Conservation (phyloP, 2,329 filamentous ascomycete genomes). For the Passalora sequoiae region DNA sequence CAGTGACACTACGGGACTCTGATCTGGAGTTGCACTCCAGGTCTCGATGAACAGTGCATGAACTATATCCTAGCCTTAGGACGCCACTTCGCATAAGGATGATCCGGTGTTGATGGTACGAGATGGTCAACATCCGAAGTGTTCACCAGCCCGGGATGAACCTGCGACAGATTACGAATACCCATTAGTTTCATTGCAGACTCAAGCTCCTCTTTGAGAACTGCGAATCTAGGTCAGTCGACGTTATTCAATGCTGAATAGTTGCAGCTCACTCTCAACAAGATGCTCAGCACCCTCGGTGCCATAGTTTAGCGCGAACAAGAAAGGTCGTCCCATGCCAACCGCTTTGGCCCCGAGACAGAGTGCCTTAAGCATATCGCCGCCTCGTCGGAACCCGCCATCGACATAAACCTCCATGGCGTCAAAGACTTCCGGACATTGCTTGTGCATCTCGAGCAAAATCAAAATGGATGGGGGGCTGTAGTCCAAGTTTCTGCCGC, state of each 20-base stretch:
- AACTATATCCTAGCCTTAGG: constrained; percentile 12
- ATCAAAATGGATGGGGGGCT: constrained; percentile 51
- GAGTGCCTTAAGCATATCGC: constrained; percentile 62
- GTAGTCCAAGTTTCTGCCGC: constrained; percentile 36
- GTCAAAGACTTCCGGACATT: constrained; percentile 46
- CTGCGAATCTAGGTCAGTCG: no score
- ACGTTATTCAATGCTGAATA: no score
- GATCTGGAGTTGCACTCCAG: no score
- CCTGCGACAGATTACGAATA: constrained; percentile 53
- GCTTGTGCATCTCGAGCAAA: constrained; percentile 57
- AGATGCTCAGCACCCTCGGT: constrained; percentile 44
- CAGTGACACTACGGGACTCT: no score
- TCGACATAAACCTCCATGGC: constrained; percentile 54
- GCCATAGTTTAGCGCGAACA: constrained; percentile 58
- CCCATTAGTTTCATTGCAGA: constrained; percentile 61
- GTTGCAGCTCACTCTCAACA: constrained; percentile 11
- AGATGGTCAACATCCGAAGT: constrained; percentile 45
- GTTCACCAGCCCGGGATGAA: constrained; percentile 56
- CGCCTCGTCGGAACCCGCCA: constrained; percentile 58
- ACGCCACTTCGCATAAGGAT: constrained; percentile 19
- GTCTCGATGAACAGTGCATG: no score
- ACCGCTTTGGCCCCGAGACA: constrained; percentile 59
- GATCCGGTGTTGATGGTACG: constrained; percentile 33
- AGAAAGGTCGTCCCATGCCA: constrained; percentile 56
- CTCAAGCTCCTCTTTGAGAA: constrained; percentile 54